Base-by-base conservation (phyloP, 2,329 filamentous ascomycete genomes). In the Mycosphaerella sp. region DNA sequence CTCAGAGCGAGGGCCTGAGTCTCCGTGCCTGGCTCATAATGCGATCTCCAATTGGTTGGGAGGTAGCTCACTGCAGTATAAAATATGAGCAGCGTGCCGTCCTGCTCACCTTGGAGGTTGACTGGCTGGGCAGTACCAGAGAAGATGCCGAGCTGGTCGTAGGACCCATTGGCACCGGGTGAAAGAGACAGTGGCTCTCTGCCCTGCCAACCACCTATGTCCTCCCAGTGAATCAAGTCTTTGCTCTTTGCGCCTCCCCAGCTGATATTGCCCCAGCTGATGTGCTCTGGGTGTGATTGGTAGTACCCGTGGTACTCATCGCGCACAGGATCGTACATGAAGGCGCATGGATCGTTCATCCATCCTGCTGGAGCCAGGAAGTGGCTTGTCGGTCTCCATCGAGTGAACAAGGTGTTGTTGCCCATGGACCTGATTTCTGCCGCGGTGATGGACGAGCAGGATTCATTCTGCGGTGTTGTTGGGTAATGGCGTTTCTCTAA, bases 201-300 rank as follows among this genome's bases (percentile, higher is more conserved):
- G 34, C 72, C 69, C 57, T 74, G 59, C 78, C 78, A 80, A 11
- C 70, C 74, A 12, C 73, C 63, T 36, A 73, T 67, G 56, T 76
- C 74, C 6, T 66, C 56, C 65, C 65, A 67, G 26, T 73, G 73
- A 29, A 77, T 69, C 46, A 78, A 64, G 53, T 79, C 76, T 45
- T 73, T 71, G 51, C 76, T 79, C 2, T 72, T 77, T 4, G 78
- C 77, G 58, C 80, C 75, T 2, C 78, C 79, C 76, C 74, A 78
- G 14, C 68, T 71, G 39, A 75, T 75, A 56, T 76, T 76, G 59
- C 74, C 74, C 73, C 74, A 75, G 56, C 73, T 73, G 59, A 75
- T 69, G 54, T 76, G 73, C 45, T 76, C 65, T 1, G 73, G 73
- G 60, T 76, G 71, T 69, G 72, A 80, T 63, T 81, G 78, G 62